A percentile compares a stretch with the other conserved stretches of the same genome.
These are phyloP conservation scores for Cymodocea nodosa DNA, from an alignment of 116 monocot genomes.

Conservation along the genomic window DNA sequence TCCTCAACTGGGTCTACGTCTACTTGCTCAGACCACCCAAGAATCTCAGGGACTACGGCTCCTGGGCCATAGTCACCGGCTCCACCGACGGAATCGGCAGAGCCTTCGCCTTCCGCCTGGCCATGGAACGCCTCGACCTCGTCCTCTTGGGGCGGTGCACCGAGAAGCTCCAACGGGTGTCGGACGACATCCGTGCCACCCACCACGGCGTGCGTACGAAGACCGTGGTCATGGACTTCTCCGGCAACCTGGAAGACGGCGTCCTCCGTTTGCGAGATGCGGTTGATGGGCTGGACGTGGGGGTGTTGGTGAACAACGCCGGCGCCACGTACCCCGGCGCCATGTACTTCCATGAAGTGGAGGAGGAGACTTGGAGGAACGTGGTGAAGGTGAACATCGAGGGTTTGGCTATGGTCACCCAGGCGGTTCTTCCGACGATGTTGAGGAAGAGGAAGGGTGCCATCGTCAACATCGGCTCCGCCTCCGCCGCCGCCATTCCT, in stretches of 20 bases:
- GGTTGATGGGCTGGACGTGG: constrained; percentile 15
- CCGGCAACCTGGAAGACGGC: constrained; percentile 1
- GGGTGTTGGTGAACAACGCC: constrained; percentile 22
- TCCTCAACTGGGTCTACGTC: constrained; percentile 32
- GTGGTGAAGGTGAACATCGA: constrained; percentile 46
- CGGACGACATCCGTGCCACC: constrained; percentile 4
- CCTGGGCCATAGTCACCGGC: constrained; percentile 71
- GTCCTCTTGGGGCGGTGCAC: constrained; percentile 40
- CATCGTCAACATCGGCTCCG: constrained; percentile 55
- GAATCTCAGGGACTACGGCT: constrained; percentile 46
- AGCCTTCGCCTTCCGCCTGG: constrained; percentile 34
- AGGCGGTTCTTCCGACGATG: constrained; percentile 40
- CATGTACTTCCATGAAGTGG: constrained; percentile 45
- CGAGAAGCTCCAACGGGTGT: constrained; percentile 20
- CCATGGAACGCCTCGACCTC: constrained; percentile 22
- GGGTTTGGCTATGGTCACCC: constrained; percentile 24
- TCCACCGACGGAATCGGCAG: constrained; percentile 52
- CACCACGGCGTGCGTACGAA: not conserved
- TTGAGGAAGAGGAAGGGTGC: constrained; percentile 34
- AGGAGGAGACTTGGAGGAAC: constrained; percentile 22
- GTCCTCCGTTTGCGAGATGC: not conserved
- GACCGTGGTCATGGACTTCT: constrained; percentile 21
- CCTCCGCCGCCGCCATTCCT: constrained; percentile 25
- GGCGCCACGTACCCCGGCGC: constrained; percentile 15
- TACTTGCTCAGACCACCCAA: constrained; percentile 51